These are phyloP conservation scores for Russula griseocarnosa DNA, from an alignment of 768 basidiomycete species.

Conservation along the genomic window DNA sequence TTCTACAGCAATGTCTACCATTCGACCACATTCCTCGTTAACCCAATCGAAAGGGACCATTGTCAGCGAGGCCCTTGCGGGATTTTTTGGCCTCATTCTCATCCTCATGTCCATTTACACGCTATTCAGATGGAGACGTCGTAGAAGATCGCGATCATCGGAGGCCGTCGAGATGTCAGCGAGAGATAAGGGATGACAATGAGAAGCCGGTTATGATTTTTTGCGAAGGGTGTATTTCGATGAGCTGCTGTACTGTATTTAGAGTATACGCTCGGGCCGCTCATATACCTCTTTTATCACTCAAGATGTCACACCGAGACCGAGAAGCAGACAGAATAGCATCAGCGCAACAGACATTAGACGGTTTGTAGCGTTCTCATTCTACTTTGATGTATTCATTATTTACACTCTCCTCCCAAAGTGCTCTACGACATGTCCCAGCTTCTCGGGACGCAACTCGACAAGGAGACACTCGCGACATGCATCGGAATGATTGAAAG, in stretches of 20 bases:
- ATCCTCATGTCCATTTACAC: conserved; percentile 13
- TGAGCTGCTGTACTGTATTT: neutral
- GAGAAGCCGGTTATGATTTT: neutral
- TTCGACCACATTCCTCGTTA: conserved; percentile 16
- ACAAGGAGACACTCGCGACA: conserved; percentile 87
- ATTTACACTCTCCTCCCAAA: conserved; percentile 32
- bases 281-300: neutral
- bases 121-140: conserved; percentile 14
- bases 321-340: conserved; percentile 28
- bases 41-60: conserved; percentile 29
- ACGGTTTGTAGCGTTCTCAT: conserved; percentile 36
- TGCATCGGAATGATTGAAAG: conserved; percentile 91
- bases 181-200: neutral
- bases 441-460: conserved; percentile 79
- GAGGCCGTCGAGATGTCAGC: conserved; percentile 20
- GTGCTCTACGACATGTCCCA: conserved; percentile 87
- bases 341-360: conserved; percentile 36
- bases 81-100: conserved; percentile 29
- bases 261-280: neutral
- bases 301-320: conserved; percentile 19
- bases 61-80: conserved; percentile 28
- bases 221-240: neutral
- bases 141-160: neutral
- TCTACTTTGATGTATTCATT: neutral
- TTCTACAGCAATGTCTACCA: conserved; percentile 9